Evolutionary conservation across 495 filamentous ascomycete genomes (phyloP), one percentile per base, ranked within the genome.

Genomic region (Platismatia glauca): DNA sequence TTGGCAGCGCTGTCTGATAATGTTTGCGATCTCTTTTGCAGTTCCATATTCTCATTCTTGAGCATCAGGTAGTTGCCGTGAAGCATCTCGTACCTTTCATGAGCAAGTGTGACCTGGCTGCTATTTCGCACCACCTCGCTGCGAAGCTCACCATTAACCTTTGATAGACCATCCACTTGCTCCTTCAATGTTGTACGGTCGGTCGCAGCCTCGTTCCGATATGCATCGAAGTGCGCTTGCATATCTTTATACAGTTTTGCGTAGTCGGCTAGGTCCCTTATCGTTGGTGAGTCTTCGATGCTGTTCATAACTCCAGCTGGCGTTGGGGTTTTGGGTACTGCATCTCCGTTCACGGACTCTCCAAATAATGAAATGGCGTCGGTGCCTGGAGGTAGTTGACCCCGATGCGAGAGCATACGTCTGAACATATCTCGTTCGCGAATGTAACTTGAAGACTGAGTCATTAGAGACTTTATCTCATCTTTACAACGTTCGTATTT

Each of bases 351-450:
- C n/a, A 61, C 22, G 22, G 62, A 66, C 22, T 65, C 60, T 16
- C 61, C 64, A 41, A 65, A 57, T 31, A 64, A 37, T 9, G 67
- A 70, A 22, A 50, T 60, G 37, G 58, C 37, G 55, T 71, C 66
- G 46, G 65, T 71, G 16, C 75, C 74, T 58, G 78, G 77, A 16
- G 69, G 63, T 39, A 79, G 70, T 66, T 90, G 87, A 13, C 85
- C 86, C 62, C 84, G 80, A 62, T 87, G 82, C 62, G 90, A 85
- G 18, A 96, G 82, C 84, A 97, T 94, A 46, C 90, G 89, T 35
- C 91, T 84, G 85, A 96, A 97, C 82, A 96, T 97, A 68, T 99
- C 92, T 39, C 94, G 84, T 75, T 99, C 94, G 70, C 89, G 89
- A 56, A 93, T 88, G 67, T 95, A 95, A 73, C 90, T 95, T 77